Conservation (phyloP, 768 basidiomycete species). For the Exsudoporus frostii region DNA sequence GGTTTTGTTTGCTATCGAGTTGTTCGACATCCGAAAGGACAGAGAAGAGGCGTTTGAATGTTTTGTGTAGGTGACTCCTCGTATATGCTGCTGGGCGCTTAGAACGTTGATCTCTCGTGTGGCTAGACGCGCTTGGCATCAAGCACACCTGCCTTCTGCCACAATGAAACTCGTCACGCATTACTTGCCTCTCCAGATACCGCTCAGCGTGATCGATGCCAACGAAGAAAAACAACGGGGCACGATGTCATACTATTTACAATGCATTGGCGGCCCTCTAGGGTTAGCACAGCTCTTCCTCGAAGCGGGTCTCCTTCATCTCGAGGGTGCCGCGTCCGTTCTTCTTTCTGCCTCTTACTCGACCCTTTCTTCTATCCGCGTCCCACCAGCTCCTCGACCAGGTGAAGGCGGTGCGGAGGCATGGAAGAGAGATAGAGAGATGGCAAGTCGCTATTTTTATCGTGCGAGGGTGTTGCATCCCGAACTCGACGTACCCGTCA, state of each 20-base stretch:
- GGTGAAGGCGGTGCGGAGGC: constrained; percentile 62
- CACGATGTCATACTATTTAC: constrained; percentile 57
- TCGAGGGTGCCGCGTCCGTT: constrained; percentile 76
- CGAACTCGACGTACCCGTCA: constrained; percentile 62
- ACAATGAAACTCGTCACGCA: constrained; percentile 75
- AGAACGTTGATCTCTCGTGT: not conserved
- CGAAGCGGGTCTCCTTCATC: constrained; percentile 73
- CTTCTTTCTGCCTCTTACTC: constrained; percentile 72
- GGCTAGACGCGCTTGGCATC: constrained; percentile 76
- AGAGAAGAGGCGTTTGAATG: constrained; percentile 79
- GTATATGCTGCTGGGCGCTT: not conserved
- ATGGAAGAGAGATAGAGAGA: constrained; percentile 72
- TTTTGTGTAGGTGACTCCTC: constrained; percentile 55
- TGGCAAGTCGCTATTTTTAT: constrained; percentile 70
- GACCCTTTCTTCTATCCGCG: constrained; percentile 73
- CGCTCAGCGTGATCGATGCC: constrained; percentile 33
- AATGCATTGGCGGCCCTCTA: constrained; percentile 61
- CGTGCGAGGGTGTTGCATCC: constrained; percentile 60
- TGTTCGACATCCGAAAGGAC: constrained; percentile 71
- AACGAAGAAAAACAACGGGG: constrained; percentile 45
- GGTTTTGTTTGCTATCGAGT: constrained; percentile 64
- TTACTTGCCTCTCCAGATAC: constrained; percentile 60
- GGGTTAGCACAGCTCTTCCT: constrained; percentile 75
- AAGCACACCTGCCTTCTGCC: constrained; percentile 68
- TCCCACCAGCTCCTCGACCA: constrained; percentile 49